Conservation (phyloP, 2,329 filamentous ascomycete genomes). For the Biscogniauxia mediterranea region DNA sequence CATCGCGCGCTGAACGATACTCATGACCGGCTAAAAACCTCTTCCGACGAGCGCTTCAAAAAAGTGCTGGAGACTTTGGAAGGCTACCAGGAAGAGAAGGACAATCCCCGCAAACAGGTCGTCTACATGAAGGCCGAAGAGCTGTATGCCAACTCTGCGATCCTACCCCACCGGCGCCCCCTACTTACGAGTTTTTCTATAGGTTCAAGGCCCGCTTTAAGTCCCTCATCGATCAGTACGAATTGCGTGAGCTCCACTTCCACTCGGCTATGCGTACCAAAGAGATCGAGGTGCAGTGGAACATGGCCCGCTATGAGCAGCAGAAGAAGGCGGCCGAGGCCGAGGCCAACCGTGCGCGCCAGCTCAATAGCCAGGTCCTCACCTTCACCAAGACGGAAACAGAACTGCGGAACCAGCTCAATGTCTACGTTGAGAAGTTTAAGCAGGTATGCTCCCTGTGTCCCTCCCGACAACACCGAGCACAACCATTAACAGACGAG, state of each 20-base stretch:
- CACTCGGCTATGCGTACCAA: slow-evolving; percentile 89
- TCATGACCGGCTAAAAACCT: slow-evolving; percentile 76
- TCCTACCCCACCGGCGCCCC: background rate
- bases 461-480: slow-evolving; percentile 26
- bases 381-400: slow-evolving; percentile 96
- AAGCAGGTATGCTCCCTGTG: slow-evolving; percentile 75
- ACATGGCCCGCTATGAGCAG: slow-evolving; percentile 83
- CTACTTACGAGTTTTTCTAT: slow-evolving; percentile 39
- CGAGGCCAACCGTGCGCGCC: slow-evolving; percentile 76
- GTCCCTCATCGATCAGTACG: slow-evolving; percentile 94
- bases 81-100: slow-evolving; percentile 83
- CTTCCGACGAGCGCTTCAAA: slow-evolving; percentile 83
- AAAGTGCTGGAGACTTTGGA: slow-evolving; percentile 80
- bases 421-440: slow-evolving; percentile 98
- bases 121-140: slow-evolving; percentile 88
- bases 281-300: slow-evolving; percentile 91
- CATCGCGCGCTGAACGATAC: slow-evolving; percentile 88
- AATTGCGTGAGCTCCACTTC: slow-evolving; percentile 91
- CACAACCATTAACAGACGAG: slow-evolving; percentile 44
- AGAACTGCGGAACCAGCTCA: slow-evolving; percentile 89
- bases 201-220: slow-evolving; percentile 87
- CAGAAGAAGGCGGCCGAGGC: slow-evolving; percentile 85
- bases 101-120: slow-evolving; percentile 75
- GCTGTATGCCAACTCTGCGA: slow-evolving; percentile 57
- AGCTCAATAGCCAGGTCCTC: slow-evolving; percentile 86